phyloP scores from a whole-genome alignment of 2,329 filamentous ascomycete species.

The Eutypa lata region DNA sequence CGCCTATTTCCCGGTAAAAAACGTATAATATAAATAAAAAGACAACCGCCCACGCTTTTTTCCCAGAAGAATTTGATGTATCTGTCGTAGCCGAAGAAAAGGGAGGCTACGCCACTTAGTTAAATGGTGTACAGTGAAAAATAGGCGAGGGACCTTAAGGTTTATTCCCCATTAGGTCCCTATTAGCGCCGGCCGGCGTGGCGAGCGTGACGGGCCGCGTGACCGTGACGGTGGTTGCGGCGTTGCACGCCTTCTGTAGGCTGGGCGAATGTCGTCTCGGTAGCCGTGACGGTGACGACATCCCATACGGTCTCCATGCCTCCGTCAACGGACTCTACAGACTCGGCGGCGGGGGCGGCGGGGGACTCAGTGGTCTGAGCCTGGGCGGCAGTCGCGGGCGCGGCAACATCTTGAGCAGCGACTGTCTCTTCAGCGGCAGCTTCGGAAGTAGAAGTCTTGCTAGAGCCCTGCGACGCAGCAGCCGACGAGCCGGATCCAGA shows the following conservation, averaged over 20 bases:
- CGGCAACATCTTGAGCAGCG: slow-evolving; percentile 10
- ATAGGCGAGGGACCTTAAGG: no score
- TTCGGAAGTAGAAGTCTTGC: background rate
- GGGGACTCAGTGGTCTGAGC: background rate
- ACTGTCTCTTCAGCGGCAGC: background rate
- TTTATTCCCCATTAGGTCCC: background rate
- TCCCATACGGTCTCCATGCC: slow-evolving; percentile 39
- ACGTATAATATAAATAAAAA: background rate
- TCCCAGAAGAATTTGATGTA: no score
- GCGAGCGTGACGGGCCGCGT: slow-evolving; percentile 18
- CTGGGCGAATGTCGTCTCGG: slow-evolving; percentile 14
- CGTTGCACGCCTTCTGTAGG: slow-evolving; percentile 14
- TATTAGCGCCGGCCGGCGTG: slow-evolving; percentile 17
- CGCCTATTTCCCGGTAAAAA: no score
- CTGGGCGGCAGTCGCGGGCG: slow-evolving; percentile 21
- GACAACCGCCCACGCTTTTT: background rate
- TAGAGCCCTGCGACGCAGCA: background rate
- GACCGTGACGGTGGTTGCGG: slow-evolving; percentile 18
- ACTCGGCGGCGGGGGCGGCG: slow-evolving; percentile 12
- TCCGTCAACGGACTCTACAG: slow-evolving; percentile 19
- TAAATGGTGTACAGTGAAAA: background rate
- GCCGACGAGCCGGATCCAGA: slow-evolving; percentile 7
- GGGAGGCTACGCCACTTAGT: background rate
- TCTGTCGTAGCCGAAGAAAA: background rate
- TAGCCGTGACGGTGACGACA: slow-evolving; percentile 43